Conservation (phyloP, 148 eudicot genomes). For the Persicaria tinctoria region DNA sequence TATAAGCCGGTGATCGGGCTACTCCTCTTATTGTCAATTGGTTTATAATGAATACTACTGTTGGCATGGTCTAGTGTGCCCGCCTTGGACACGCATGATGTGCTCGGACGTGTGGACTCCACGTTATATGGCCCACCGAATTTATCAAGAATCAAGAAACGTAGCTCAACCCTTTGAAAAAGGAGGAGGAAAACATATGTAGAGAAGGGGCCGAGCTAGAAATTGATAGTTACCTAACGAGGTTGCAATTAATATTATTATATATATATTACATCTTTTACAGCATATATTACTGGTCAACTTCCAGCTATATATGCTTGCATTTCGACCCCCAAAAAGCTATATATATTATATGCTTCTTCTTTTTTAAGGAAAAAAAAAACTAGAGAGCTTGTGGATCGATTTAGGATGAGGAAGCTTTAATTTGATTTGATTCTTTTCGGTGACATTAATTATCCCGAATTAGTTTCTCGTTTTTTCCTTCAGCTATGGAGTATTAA, state of each 20-base stretch:
- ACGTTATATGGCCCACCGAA: no score
- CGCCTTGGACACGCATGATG: no score
- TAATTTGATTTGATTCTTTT: neutral
- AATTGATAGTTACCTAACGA: slow-evolving; percentile 10
- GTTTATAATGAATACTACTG: no score
- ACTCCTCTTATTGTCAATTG: no score
- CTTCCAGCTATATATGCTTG: neutral
- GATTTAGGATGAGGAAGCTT: no score
- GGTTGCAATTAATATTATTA: neutral
- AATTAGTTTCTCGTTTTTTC: no score
- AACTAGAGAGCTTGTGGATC: no score
- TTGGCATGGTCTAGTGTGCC: no score
- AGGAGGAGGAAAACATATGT: neutral
- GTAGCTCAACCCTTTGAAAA: neutral
- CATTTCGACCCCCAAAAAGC: neutral
- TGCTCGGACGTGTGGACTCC: no score
- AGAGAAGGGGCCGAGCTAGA: slow-evolving; percentile 2
- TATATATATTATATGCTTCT: neutral
- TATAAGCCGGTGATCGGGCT: no score
- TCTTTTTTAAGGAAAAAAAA: neutral
- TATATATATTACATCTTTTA: neutral
- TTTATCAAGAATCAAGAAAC: no score
- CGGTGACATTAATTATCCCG: slow-evolving; percentile 5
- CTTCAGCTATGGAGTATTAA: no score
- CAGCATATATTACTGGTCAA: neutral